Evolutionary conservation across 108 stramenopile genomes (phyloP), one percentile per base, ranked within the genome.

Genomic region (Skeletonema menzelii): DNA sequence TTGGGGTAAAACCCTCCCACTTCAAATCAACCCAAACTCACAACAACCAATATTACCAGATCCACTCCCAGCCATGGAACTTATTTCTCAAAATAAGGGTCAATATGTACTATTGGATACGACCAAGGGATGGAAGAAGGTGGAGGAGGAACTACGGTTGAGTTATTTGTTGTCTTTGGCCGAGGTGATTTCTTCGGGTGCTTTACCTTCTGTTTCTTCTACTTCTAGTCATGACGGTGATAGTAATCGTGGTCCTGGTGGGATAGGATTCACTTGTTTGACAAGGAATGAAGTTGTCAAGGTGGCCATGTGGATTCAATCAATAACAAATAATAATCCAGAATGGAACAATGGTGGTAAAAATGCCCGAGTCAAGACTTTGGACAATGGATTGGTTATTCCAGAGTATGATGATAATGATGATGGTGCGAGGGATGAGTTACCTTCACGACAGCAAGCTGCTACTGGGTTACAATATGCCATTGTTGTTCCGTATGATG

Each of bases 261-360:
- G 71, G 34, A 63, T 72, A 20, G 71, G 71, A 1, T 37, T 62
- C 27, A 72, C 71, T 0, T 72, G 71, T 55, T 63, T 55, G 30
- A 63, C 71, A 53, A 72, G 37, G 14, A 72, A 60, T 63, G 71
- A 72, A 72, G 37, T 72, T 6, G 71, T 63, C 49, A 63, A 72
- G 62, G 34, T 55, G 14, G 62, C 60, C 53, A 72, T 72, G 71
- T 72, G 44, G 47, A 72, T 72, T 56, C 71, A 63, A 37, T 72
- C 61, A 5, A 72, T 72, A 22, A 63, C 53, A 12, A 61, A 42
- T 61, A 53, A 53, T 22, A 22, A 42, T 42, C 15, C 3, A 32
- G 14, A 40, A 14, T 40, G 40, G 15, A n/a, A n/a, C n/a, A 15
- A n/a, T 42, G 57, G 57, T 40, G 58, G 59, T 30, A 24, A 49